Evolutionary conservation across 495 filamentous ascomycete genomes (phyloP), one percentile per base, ranked within the genome.

Genomic region (Alectoria sarmentosa): DNA sequence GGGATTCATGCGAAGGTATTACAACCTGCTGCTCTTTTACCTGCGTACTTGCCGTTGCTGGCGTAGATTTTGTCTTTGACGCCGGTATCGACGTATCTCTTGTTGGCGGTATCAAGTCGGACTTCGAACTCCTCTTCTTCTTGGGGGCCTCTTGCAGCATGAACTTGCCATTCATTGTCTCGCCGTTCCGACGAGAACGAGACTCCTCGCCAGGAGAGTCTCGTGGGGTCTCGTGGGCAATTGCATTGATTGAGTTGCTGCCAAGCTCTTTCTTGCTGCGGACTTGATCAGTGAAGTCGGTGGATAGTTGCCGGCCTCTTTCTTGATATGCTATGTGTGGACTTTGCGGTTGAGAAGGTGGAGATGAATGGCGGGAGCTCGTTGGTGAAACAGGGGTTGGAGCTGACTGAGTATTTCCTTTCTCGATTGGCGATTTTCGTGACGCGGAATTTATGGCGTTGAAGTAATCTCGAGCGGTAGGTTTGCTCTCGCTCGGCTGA

Each of bases 311-410:
- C 56, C 90, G 83, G 1, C 86, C 86, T 71, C 92, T 92, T 70
- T 95, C 90, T 73, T 96, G 91, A 73, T 90, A 95, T 44, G 90
- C 90, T 71, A 96, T 96, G 74, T 98, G 92, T 41, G 91, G 90
- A 11, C 89, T 90, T 14, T 60, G 79, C 70, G 34, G 73, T 67
- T 23, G 72, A 68, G 70, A 72, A 70, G 34, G 73, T 66, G 21
- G 72, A 69, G 70, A 72, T 8, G 69, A 69, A 62, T 69, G 70
- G 14, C 70, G 65, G 32, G 70, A 70, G 61, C 66, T 67, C 11
- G 52, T 44, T 23, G 67, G 68, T 19, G 69, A 72, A 14, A 70
- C 63, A 67, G 76, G 55, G 67, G 74, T n/a, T 72, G 72, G 75
- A 76, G 57, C 69, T 75, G 42, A 73, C 76, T 69, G 67, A 71